Conservation (phyloP, 2,329 filamentous ascomycete genomes). For the Coleophoma crateriformis region DNA sequence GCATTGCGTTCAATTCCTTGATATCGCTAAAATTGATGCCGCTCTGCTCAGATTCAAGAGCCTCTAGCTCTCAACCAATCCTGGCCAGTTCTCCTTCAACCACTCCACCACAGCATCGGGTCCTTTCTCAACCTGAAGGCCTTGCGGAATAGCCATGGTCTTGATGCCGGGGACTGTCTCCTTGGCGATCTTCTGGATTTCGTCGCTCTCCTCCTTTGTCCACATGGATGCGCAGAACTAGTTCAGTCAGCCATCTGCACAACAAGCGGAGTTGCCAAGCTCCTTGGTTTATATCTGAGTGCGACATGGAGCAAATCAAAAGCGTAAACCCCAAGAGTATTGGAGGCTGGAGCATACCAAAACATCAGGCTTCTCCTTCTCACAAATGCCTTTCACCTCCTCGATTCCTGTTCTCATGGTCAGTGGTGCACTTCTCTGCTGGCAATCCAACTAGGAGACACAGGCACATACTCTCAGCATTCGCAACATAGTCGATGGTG, state of each 20-base stretch:
- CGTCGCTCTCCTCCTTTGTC: slow-evolving; percentile 38
- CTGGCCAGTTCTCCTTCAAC: slow-evolving; percentile 32
- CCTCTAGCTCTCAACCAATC: slow-evolving; percentile 10
- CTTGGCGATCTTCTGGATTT: slow-evolving; percentile 39
- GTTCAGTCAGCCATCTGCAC: not conserved
- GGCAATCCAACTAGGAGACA: not conserved
- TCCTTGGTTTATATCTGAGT: too few relatives aligned
- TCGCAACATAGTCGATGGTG: slow-evolving; percentile 56
- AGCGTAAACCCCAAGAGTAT: too few relatives aligned
- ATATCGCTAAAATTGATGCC: too few relatives aligned
- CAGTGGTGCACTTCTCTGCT: not conserved
- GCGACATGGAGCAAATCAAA: too few relatives aligned
- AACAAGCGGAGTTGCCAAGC: too few relatives aligned
- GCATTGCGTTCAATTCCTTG: too few relatives aligned
- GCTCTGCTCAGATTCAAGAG: too few relatives aligned
- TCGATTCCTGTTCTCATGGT: slow-evolving; percentile 38
- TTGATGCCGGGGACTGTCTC: slow-evolving; percentile 39
- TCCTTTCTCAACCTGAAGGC: slow-evolving; percentile 45
- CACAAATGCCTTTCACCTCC: slow-evolving; percentile 48
- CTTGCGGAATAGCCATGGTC: slow-evolving; percentile 46
- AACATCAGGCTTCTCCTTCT: slow-evolving; percentile 45
- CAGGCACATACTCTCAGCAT: slow-evolving; percentile 49
- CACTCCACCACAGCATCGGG: slow-evolving; percentile 51
- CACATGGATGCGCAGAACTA: slow-evolving; percentile 57
- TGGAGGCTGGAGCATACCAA: slow-evolving; percentile 34